These are phyloP conservation scores for Alternaria burnsii DNA, from an alignment of 2,329 filamentous ascomycete species.

Conservation along the genomic window DNA sequence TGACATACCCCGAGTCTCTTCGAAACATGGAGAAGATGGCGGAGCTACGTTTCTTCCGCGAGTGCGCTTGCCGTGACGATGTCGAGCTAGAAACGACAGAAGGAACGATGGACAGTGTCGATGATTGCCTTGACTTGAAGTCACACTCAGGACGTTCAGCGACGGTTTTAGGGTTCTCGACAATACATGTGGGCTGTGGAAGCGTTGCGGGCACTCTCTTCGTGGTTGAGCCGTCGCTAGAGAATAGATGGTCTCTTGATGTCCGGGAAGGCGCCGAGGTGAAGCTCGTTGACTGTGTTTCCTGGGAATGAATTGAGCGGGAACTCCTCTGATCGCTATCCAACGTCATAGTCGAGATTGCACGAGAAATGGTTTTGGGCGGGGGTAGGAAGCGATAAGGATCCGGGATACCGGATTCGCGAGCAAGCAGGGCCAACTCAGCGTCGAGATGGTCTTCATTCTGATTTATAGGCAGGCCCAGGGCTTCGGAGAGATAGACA, in stretches of 20 bases:
- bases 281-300: constrained; percentile 47
- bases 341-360: constrained; percentile 42
- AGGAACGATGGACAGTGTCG: constrained; percentile 29
- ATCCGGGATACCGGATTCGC: constrained; percentile 44
- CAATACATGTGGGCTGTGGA: constrained; percentile 27
- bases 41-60: constrained; percentile 41
- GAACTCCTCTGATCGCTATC: constrained; percentile 45
- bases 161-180: constrained; percentile 28
- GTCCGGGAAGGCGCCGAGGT: constrained; percentile 46
- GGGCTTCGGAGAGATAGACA: constrained; percentile 43
- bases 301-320: constrained; percentile 46
- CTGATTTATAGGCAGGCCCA: constrained; percentile 34
- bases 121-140: constrained; percentile 33
- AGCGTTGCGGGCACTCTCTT: constrained; percentile 26
- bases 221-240: constrained; percentile 28
- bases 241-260: constrained; percentile 39
- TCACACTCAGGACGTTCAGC: constrained; percentile 26
- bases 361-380: constrained; percentile 33
- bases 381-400: constrained; percentile 43
- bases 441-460: constrained; percentile 46
- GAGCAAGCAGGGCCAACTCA: constrained; percentile 37
- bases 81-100: constrained; percentile 36
- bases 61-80: constrained; percentile 24
- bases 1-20: constrained; percentile 39
- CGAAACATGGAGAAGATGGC: constrained; percentile 46